Evolutionary conservation across 345 rosid species (phyloP), one percentile per base, ranked within the genome.

Genomic region (Arabidopsis suecica): DNA sequence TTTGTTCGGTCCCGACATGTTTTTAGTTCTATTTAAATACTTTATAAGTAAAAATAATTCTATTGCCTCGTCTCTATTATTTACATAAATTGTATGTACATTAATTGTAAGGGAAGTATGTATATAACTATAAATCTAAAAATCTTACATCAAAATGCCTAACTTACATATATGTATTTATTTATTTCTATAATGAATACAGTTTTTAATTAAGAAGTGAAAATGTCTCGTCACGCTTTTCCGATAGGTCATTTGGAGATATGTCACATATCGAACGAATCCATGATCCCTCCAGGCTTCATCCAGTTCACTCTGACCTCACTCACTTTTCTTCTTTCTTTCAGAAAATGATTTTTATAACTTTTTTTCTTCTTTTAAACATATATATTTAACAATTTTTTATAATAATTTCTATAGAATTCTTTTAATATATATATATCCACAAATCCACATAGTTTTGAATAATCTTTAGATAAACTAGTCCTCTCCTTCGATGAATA

Each of bases 1-100:
- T 64, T 20, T 62, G 25, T 70, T 63, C 28, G 76, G 75, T 62
- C 76, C 80, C 66, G 44, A 76, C 80, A 77, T 56, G 60, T 42
- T 73, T 53, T 56, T 38, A 0, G 2, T 8, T 38, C 9, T 49
- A 7, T 49, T 49, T 13, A 3, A 20, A 48, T 47, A 23, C 7
- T 28, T 1, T 42, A 42, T 53, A 5, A 30, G 3, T 56, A 4
- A 58, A 58, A 33, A 5, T 59, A 36, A 58, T 58, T 30, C 0
- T 58, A n/a, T 1, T 33, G 25, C 16, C 40, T 58, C 13, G 3
- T 36, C 44, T 55, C 20, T 55, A 55, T 55, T 55, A 28, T 28
- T 28, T 3, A 28, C 32, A 28, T 3, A 28, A 28, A 28, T 16
- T 16, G 18, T 28, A 28, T 28, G 32, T 3, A 28, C 32, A 28